These are phyloP conservation scores for Yamadazyma spencermartinsiae DNA, from an alignment of 1,139 yeast species.

Conservation along the genomic window DNA sequence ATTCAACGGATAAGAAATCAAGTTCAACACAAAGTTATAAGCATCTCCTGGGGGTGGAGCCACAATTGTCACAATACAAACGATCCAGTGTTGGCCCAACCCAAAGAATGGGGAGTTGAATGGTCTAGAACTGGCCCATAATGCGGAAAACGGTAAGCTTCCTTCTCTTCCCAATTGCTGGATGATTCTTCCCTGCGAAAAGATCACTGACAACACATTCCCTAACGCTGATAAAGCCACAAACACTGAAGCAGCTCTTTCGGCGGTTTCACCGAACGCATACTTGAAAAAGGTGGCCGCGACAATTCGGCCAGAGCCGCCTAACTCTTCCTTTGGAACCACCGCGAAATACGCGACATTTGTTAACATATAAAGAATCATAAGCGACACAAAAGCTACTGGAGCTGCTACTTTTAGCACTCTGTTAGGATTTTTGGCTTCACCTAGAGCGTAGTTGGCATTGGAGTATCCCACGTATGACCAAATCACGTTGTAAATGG, in stretches of 20 bases:
- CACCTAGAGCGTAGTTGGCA: slow-evolving; percentile 82
- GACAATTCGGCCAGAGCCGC: slow-evolving; percentile 43
- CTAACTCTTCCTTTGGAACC: slow-evolving; percentile 48
- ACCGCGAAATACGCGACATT: slow-evolving; percentile 60
- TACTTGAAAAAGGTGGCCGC: slow-evolving; percentile 48
- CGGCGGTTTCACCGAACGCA: slow-evolving; percentile 48
- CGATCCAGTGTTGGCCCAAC: slow-evolving; percentile 58
- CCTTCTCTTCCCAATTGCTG: slow-evolving; percentile 54
- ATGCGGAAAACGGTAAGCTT: slow-evolving; percentile 44
- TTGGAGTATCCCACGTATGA: slow-evolving; percentile 74
- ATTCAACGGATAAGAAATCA: slow-evolving; percentile 52
- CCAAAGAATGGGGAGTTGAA: slow-evolving; percentile 53
- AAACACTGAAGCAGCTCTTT: slow-evolving; percentile 49
- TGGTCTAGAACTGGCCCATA: slow-evolving; percentile 46
- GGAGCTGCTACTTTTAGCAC: slow-evolving; percentile 49
- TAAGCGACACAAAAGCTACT: slow-evolving; percentile 56
- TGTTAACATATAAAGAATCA: slow-evolving; percentile 68
- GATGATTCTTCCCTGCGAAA: slow-evolving; percentile 51
- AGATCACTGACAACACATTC: slow-evolving; percentile 49
- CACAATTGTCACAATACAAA: slow-evolving; percentile 46
- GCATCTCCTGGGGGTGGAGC: slow-evolving; percentile 56
- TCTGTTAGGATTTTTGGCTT: slow-evolving; percentile 56
- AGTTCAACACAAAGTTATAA: slow-evolving; percentile 47
- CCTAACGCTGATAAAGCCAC: slow-evolving; percentile 53
- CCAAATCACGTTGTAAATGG: slow-evolving; percentile 80